Evolutionary conservation across 345 rosid genomes (phyloP).

Genomic region (Eutrema heterophyllum): DNA sequence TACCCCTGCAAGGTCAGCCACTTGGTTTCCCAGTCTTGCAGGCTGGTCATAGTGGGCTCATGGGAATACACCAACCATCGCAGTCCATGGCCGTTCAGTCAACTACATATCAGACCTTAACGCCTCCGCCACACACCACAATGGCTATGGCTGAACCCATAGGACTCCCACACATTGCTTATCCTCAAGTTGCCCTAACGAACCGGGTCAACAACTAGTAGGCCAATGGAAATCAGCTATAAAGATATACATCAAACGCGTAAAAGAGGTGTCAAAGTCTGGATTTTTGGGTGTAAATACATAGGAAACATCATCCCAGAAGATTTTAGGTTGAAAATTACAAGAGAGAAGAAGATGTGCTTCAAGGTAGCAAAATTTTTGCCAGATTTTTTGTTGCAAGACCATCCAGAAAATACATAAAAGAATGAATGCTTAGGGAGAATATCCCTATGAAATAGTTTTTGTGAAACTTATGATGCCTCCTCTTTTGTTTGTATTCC

Average conservation of each 20-base stretch:
- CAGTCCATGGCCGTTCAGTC: conserved; percentile 47
- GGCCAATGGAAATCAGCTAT: conserved; percentile 16
- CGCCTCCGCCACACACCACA: conserved; percentile 43
- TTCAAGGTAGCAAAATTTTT: conserved; percentile 12
- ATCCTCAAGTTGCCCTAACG: conserved; percentile 43
- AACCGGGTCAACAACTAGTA: conserved; percentile 53
- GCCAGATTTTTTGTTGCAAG: conserved; percentile 18
- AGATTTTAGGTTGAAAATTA: conserved; percentile 28
- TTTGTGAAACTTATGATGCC: neutral
- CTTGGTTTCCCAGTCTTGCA: conserved; percentile 60
- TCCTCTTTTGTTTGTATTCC: neutral
- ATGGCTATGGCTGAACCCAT: conserved; percentile 42
- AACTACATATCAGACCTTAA: conserved; percentile 44
- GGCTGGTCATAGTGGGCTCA: conserved; percentile 55
- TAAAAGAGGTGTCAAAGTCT: conserved; percentile 16
- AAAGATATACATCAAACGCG: conserved; percentile 18
- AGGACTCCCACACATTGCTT: conserved; percentile 45
- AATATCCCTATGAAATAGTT: conserved; percentile 9
- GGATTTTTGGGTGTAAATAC: conserved; percentile 57
- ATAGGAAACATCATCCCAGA: conserved; percentile 34
- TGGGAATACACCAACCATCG: conserved; percentile 57
- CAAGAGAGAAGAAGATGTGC: conserved; percentile 18
- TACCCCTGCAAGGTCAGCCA: conserved; percentile 67
- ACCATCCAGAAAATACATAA: neutral
- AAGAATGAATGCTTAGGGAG: neutral